Percentiles rank a stretch among this genome's conserved stretches.
These are phyloP conservation scores for Saposhnikovia divaricata DNA, from an alignment of 129 eudicot genomes.

Conservation along the genomic window DNA sequence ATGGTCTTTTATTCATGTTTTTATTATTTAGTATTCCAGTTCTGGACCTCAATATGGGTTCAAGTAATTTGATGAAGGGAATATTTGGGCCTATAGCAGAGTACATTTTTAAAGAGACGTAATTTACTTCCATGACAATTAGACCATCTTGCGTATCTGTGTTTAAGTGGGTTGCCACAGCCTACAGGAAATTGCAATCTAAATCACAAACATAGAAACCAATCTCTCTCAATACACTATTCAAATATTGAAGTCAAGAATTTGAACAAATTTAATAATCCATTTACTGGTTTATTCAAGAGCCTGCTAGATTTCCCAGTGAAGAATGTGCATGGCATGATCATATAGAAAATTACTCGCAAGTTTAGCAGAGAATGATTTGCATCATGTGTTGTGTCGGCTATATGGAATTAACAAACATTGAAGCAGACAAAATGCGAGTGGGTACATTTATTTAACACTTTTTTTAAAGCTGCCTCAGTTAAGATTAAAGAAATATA, in stretches of 20 bases:
- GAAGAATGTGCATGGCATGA: constrained; percentile 3
- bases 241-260: background rate
- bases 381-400: background rate
- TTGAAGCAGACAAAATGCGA: background rate
- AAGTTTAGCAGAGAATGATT: background rate
- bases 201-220: background rate
- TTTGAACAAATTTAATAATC: background rate
- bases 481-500: too few relatives aligned
- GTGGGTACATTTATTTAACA: background rate
- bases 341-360: background rate
- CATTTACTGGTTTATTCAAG: background rate
- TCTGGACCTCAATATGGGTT: background rate
- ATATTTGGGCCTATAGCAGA: background rate
- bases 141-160: background rate
- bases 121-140: too few relatives aligned
- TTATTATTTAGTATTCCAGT: background rate
- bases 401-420: background rate
- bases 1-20: background rate
- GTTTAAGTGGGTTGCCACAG: background rate
- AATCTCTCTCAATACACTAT: background rate
- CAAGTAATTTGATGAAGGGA: background rate
- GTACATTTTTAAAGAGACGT: background rate
- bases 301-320: background rate
- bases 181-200: background rate
- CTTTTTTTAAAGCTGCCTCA: background rate